Percentiles rank a stretch among this genome's conserved stretches.
Conservation (phyloP, 805 yeast species). For the Yarrowia sp. region DNA sequence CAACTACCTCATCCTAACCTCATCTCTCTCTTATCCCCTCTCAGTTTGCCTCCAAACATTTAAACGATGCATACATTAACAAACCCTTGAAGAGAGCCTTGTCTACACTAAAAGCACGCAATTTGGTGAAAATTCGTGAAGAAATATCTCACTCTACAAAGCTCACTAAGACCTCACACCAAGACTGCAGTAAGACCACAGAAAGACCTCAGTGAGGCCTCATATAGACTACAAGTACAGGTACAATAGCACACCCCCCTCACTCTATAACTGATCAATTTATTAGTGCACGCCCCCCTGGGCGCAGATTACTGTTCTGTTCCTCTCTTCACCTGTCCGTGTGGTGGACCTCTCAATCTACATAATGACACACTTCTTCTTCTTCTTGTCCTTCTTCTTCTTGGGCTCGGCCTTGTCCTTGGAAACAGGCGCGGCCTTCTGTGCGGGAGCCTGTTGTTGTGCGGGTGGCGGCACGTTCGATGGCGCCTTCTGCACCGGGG, state of each 20-base stretch:
- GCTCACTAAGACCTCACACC: too few relatives aligned
- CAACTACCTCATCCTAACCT: too few relatives aligned
- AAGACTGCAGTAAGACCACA: too few relatives aligned
- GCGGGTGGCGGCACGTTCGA: slow-evolving; percentile 22
- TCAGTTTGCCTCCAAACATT: too few relatives aligned
- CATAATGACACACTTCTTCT: slow-evolving; percentile 39
- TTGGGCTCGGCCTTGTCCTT: slow-evolving; percentile 34
- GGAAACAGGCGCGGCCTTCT: slow-evolving; percentile 22
- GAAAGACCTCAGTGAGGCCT: too few relatives aligned
- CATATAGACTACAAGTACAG: too few relatives aligned
- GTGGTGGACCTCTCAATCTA: background rate
- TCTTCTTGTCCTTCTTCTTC: slow-evolving; percentile 38
- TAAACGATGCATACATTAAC: too few relatives aligned
- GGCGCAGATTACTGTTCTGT: slow-evolving; percentile 25
- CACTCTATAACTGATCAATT: slow-evolving; percentile 1
- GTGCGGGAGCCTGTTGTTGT: slow-evolving; percentile 28
- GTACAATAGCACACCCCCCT: background rate
- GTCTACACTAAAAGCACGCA: too few relatives aligned
- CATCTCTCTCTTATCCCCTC: too few relatives aligned
- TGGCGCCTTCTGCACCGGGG: slow-evolving; percentile 9
- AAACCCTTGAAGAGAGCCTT: too few relatives aligned
- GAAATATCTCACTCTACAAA: too few relatives aligned
- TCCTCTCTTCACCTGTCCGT: background rate
- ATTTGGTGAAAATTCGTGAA: too few relatives aligned
- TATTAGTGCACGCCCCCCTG: slow-evolving; percentile 35